These are phyloP conservation scores for Triticum aestivum DNA, from an alignment of 176 grass and related monocot genomes.

Conservation along the genomic window IWGSC_CS_RefSeq_v2.1 NC_057807.1:444899864-444900363, in stretches of 20 bases:
- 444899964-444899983: conserved; percentile 1
- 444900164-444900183: neutral
- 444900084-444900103: neutral
- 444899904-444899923: neutral
- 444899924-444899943: conserved; percentile 5
- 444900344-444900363: neutral
- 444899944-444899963: neutral
- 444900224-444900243: neutral
- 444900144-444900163: neutral
- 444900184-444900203: neutral
- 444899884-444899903: neutral
- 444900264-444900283: neutral
- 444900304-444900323: neutral
- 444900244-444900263: neutral
- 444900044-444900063: neutral
- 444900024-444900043: neutral
- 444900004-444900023: neutral
- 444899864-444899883: neutral
- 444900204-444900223: neutral
- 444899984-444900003: conserved; percentile 3
- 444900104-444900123: neutral
- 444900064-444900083: neutral
- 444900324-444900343: neutral
- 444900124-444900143: neutral
- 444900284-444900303: neutral